A percentile compares a stretch with the other conserved stretches of the same genome.
These are phyloP conservation scores for Eragrostis tef DNA, from an alignment of 202 grass and related monocot species.

Conservation along the genomic window DNA sequence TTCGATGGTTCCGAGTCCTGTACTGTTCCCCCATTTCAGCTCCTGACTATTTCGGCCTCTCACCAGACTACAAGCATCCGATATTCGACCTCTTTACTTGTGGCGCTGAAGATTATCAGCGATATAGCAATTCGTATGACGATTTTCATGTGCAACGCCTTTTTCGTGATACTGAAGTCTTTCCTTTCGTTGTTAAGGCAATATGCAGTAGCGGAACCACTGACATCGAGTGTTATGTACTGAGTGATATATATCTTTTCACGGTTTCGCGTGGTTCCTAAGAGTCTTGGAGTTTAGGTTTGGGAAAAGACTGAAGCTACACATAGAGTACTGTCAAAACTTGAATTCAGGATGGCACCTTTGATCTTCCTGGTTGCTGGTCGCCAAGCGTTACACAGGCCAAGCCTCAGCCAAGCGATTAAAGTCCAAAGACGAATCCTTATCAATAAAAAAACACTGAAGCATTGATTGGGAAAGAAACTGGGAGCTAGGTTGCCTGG, in stretches of 20 bases:
- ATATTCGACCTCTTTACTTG: too few relatives aligned
- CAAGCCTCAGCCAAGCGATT: constrained; percentile 28
- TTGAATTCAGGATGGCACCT: constrained; percentile 22
- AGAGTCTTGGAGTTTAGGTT: not conserved
- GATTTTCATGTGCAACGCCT: not conserved
- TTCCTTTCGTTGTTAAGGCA: not conserved
- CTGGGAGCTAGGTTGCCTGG: not conserved
- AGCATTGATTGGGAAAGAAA: constrained; percentile 32
- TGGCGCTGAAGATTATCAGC: too few relatives aligned
- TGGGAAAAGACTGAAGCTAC: not conserved
- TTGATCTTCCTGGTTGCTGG: constrained; percentile 16
- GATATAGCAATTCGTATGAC: not conserved
- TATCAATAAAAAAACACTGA: not conserved
- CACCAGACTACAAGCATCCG: not conserved
- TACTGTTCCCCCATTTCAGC: too few relatives aligned
- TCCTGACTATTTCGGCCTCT: too few relatives aligned
- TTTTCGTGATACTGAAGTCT: not conserved
- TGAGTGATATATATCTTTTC: not conserved
- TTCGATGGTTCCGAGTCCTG: too few relatives aligned
- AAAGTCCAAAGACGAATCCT: constrained; percentile 6
- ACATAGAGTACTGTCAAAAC: constrained; percentile 9
- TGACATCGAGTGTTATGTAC: not conserved
- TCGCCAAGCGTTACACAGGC: constrained; percentile 2
- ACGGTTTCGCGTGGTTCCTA: not conserved
- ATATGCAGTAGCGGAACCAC: not conserved